These are phyloP conservation scores for Trichoderma sp. DNA, from an alignment of 2,329 filamentous ascomycete species.

Conservation along the genomic window DNA sequence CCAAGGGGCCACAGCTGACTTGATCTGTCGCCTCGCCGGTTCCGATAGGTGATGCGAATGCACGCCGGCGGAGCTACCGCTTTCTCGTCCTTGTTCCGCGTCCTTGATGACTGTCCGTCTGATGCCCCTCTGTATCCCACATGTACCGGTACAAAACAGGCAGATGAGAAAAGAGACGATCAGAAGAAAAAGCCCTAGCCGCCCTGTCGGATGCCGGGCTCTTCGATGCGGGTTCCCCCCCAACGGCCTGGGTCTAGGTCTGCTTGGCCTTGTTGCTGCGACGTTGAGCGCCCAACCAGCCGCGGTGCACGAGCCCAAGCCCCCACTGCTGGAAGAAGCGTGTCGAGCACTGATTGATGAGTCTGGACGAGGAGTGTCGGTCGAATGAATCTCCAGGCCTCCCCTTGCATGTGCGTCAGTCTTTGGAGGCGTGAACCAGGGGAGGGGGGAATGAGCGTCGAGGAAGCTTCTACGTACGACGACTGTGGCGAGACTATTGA, in stretches of 20 bases:
- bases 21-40: constrained; percentile 4
- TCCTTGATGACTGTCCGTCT: not conserved
- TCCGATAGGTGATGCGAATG: constrained; percentile 10
- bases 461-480: not conserved
- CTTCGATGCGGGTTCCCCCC: not conserved
- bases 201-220: constrained; percentile 12
- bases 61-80: constrained; percentile 1
- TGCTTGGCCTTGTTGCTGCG: not conserved
- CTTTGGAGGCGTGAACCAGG: constrained; percentile 9
- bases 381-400: constrained; percentile 2
- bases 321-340: constrained; percentile 11
- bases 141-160: not conserved
- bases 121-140: not conserved
- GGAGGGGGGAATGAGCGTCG: not conserved
- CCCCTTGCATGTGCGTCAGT: constrained; percentile 17
- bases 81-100: not conserved
- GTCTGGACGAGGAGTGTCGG: constrained; percentile 5
- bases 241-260: not conserved
- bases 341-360: constrained; percentile 19
- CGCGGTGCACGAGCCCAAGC: constrained; percentile 7
- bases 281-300: constrained; percentile 14
- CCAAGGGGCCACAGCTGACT: constrained; percentile 13
- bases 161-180: not conserved
- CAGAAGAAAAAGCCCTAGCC: not conserved
- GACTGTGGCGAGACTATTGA: not conserved